A percentile compares a stretch with the other conserved stretches of the same genome.
These are phyloP conservation scores for Spiraea crenata DNA, from an alignment of 331 rosid genomes.

Conservation along the genomic window DNA sequence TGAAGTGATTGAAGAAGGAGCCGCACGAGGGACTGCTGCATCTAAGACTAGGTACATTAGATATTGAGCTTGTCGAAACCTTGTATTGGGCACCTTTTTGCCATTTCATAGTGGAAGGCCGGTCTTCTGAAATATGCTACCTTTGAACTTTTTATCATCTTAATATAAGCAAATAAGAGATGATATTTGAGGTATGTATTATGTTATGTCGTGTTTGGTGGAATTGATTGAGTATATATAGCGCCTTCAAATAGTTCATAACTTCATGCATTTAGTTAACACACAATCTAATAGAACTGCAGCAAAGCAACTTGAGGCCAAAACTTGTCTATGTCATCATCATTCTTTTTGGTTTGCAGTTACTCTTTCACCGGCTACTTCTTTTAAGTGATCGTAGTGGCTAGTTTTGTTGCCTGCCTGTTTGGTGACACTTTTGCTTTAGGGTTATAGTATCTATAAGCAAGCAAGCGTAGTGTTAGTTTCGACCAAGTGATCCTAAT, in stretches of 20 bases:
- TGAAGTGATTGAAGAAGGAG: no score
- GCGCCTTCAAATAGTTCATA: background rate
- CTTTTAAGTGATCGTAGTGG: no score
- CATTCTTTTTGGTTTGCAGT: background rate
- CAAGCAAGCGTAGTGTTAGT: no score
- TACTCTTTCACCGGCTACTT: background rate
- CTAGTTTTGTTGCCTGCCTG: no score
- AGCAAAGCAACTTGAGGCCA: background rate
- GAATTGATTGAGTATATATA: background rate
- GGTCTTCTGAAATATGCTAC: background rate
- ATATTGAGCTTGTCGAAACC: no score
- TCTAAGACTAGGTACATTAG: no score
- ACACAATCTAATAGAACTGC: no score
- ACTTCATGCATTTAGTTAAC: background rate
- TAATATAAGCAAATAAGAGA: constrained; percentile 2
- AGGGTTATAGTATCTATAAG: no score
- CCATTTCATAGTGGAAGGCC: no score
- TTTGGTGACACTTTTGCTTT: no score
- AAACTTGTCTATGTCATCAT: background rate
- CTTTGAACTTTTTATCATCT: background rate
- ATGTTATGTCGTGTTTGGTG: background rate
- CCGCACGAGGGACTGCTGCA: no score
- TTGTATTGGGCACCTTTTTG: no score
- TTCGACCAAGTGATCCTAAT: background rate
- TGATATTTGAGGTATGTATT: background rate